Evolutionary conservation across 202 grass and related monocot species (phyloP).

Genomic region (Alloteropsis angusta): DNA sequence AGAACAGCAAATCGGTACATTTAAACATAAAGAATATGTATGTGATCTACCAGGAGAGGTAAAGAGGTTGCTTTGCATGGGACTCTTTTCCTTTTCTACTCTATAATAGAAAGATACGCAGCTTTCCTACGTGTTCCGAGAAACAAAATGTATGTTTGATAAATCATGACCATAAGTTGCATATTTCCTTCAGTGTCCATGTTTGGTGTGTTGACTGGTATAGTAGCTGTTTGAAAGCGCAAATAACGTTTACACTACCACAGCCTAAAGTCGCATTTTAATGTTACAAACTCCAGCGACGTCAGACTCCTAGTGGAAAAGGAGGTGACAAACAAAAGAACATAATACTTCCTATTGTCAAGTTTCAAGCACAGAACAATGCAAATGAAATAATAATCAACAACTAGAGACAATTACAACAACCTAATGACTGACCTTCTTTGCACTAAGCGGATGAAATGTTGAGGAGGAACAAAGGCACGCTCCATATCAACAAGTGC

Average conservation of each 20-base stretch:
- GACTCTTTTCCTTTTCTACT: too few species aligned
- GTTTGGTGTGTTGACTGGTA: neutral
- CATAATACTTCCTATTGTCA: neutral
- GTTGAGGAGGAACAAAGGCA: conserved; percentile 95
- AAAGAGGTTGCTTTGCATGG: too few species aligned
- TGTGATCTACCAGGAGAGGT: too few species aligned
- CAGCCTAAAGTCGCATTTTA: neutral
- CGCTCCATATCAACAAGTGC: conserved; percentile 99
- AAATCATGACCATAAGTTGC: neutral
- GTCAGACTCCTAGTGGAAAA: neutral
- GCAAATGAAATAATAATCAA: neutral
- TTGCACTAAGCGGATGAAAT: conserved; percentile 95
- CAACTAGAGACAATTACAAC: neutral
- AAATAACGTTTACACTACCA: neutral
- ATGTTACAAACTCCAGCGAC: neutral
- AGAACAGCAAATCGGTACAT: neutral
- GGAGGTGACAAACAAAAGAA: neutral
- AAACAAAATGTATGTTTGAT: neutral
- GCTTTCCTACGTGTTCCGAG: too few species aligned
- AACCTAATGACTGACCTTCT: conserved; percentile 52
- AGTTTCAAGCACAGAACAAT: conserved; percentile 11
- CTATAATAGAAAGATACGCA: too few species aligned
- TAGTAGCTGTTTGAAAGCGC: neutral
- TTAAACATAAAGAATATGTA: neutral
- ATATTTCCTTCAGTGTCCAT: neutral